phyloP scores from a whole-genome alignment of 129 eudicot genomes.

The Arctium lappa region DNA sequence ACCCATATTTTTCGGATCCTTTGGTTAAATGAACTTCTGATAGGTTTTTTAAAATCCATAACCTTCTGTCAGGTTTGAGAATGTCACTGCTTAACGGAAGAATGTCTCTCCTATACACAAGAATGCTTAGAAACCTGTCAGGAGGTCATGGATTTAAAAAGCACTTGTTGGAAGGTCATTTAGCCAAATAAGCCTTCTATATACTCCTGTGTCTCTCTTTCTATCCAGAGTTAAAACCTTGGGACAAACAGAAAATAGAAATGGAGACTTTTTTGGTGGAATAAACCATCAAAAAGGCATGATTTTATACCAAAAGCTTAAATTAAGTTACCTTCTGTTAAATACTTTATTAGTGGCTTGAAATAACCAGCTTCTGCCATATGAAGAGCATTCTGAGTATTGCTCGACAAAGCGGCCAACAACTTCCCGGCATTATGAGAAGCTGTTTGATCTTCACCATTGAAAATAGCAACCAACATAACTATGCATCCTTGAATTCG shows the following conservation, averaged over 20 bases:
- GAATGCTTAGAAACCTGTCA: neutral
- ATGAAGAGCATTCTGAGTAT: conserved; percentile 86
- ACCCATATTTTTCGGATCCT: neutral
- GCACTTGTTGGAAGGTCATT: neutral
- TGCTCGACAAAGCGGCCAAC: conserved; percentile 63
- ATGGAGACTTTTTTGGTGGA: neutral
- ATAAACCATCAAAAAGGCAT: conserved; percentile 1
- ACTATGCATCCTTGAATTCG: conserved; percentile 87
- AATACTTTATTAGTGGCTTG: conserved; percentile 71
- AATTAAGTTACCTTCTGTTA: conserved; percentile 59
- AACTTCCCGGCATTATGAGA: conserved; percentile 66
- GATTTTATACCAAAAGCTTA: neutral
- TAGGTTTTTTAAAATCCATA: neutral
- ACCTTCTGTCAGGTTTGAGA: neutral
- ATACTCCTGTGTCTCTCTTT: neutral
- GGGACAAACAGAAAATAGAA: neutral
- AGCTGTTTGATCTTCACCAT: conserved; percentile 70
- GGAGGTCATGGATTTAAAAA: neutral
- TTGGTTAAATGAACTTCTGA: neutral
- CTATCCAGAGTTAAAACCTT: neutral
- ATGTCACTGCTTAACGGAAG: too few species aligned
- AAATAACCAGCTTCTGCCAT: conserved; percentile 97
- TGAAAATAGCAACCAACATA: conserved; percentile 76
- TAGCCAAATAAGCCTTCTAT: neutral
- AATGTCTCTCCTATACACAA: too few species aligned